phyloP scores from a whole-genome alignment of 352 stramenopile species.

The Globisporangium cystogenes region DNA sequence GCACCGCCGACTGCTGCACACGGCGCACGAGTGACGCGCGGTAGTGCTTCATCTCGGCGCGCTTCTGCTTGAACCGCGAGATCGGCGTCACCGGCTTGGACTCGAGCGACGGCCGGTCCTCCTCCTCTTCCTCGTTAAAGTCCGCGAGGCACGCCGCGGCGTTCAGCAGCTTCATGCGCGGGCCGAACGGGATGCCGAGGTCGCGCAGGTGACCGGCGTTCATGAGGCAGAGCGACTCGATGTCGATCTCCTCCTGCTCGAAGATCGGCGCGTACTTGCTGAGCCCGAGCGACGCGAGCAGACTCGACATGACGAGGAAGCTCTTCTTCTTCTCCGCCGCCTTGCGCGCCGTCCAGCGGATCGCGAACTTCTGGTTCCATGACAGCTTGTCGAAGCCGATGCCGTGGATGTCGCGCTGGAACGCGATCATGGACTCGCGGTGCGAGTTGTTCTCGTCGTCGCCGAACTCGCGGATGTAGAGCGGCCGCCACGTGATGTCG shows the following conservation, averaged over 20 bases:
- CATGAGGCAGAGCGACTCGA: constrained; percentile 84
- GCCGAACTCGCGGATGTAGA: constrained; percentile 83
- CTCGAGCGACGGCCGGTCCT: constrained; percentile 61
- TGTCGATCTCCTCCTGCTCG: constrained; percentile 86
- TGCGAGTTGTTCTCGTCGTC: constrained; percentile 77
- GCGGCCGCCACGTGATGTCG: constrained; percentile 79
- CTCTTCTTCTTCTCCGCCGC: constrained; percentile 87
- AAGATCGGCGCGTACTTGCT: constrained; percentile 85
- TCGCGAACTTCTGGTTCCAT: constrained; percentile 82
- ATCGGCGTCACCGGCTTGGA: constrained; percentile 60
- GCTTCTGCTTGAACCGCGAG: constrained; percentile 75
- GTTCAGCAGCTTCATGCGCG: constrained; percentile 83
- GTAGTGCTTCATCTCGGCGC: constrained; percentile 83
- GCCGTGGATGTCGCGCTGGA: constrained; percentile 81
- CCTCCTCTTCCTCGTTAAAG: constrained; percentile 78
- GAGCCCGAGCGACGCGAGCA: constrained; percentile 68
- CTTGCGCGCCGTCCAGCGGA: constrained; percentile 76
- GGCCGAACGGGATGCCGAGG: constrained; percentile 77
- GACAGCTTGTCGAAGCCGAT: constrained; percentile 83
- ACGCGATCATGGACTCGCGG: constrained; percentile 77
- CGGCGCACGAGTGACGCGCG: constrained; percentile 77
- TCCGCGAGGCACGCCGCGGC: constrained; percentile 75
- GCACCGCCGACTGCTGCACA: constrained; percentile 81
- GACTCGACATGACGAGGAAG: constrained; percentile 80
- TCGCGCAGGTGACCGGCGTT: constrained; percentile 81